A percentile compares a stretch with the other conserved stretches of the same genome.
These are phyloP conservation scores for Tephrocybe rancida DNA, from an alignment of 768 basidiomycete genomes.

Conservation along the genomic window DNA sequence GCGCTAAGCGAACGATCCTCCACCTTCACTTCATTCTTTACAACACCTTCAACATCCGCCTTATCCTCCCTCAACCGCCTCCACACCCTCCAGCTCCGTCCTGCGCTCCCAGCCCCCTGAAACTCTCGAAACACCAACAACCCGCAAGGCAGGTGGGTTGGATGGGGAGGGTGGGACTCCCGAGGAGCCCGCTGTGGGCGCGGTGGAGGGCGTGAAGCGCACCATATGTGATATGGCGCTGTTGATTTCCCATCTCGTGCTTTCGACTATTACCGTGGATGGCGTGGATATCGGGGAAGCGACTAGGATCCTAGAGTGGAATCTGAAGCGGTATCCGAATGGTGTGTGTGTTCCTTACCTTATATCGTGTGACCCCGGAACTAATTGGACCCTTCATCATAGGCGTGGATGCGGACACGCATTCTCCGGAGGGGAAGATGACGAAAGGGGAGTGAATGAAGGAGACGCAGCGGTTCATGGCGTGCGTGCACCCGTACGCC, in stretches of 20 bases:
- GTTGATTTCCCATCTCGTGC: slow-evolving; percentile 91
- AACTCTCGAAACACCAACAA: background rate
- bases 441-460: slow-evolving; percentile 36
- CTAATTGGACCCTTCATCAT: background rate
- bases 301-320: slow-evolving; percentile 78
- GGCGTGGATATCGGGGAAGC: slow-evolving; percentile 79
- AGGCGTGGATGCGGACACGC: slow-evolving; percentile 52
- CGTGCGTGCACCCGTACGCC: slow-evolving; percentile 72
- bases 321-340: slow-evolving; percentile 78
- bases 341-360: slow-evolving; percentile 38
- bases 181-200: slow-evolving; percentile 44
- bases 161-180: slow-evolving; percentile 15
- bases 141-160: slow-evolving; percentile 66
- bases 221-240: slow-evolving; percentile 85
- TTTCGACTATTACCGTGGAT: slow-evolving; percentile 75
- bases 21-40: slow-evolving; percentile 5
- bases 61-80: background rate
- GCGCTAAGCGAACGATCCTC: background rate
- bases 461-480: slow-evolving; percentile 70
- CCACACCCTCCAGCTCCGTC: background rate
- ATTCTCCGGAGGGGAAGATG: slow-evolving; percentile 10
- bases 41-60: background rate
- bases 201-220: slow-evolving; percentile 74
- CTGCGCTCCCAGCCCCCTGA: slow-evolving; percentile 8
- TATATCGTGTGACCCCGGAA: background rate